Conservation (phyloP, 1,284 basidiomycete species). For the Malassezia obtusa region DNA sequence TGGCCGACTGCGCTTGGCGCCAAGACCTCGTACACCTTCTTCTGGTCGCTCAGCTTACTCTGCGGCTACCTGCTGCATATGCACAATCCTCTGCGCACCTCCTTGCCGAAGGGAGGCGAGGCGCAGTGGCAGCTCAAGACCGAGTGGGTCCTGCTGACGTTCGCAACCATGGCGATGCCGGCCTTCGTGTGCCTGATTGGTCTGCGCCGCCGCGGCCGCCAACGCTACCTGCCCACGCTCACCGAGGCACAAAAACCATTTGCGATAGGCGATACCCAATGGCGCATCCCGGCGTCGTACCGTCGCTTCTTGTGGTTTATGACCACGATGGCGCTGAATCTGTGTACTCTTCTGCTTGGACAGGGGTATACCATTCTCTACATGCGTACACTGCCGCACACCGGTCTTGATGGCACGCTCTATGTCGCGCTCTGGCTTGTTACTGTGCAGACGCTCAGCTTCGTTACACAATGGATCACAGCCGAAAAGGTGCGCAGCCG, state of each 20-base stretch:
- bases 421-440: slow-evolving; percentile 55
- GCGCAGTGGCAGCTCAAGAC: slow-evolving; percentile 56
- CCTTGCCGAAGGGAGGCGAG: slow-evolving; percentile 1
- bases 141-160: slow-evolving; percentile 54
- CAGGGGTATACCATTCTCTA: slow-evolving; percentile 56
- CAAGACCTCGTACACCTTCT: slow-evolving; percentile 51
- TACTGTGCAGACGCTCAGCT: slow-evolving; percentile 52
- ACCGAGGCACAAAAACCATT: slow-evolving; percentile 50
- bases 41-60: slow-evolving; percentile 52
- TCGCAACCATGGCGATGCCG: slow-evolving; percentile 55
- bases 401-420: slow-evolving; percentile 53
- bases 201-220: slow-evolving; percentile 35
- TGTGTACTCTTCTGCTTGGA: slow-evolving; percentile 54
- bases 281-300: slow-evolving; percentile 54
- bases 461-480: slow-evolving; percentile 52
- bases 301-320: slow-evolving; percentile 56
- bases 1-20: slow-evolving; percentile 52
- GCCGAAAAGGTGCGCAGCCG: slow-evolving; percentile 52
- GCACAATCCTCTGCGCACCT: slow-evolving; percentile 25
- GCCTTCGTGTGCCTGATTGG: slow-evolving; percentile 49
- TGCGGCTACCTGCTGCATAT: slow-evolving; percentile 51
- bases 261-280: slow-evolving; percentile 50
- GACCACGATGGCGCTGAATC: slow-evolving; percentile 52
- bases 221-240: slow-evolving; percentile 45
- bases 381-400: slow-evolving; percentile 54